Conservation (phyloP, 768 basidiomycete species). For the Lactarius tabidus region DNA sequence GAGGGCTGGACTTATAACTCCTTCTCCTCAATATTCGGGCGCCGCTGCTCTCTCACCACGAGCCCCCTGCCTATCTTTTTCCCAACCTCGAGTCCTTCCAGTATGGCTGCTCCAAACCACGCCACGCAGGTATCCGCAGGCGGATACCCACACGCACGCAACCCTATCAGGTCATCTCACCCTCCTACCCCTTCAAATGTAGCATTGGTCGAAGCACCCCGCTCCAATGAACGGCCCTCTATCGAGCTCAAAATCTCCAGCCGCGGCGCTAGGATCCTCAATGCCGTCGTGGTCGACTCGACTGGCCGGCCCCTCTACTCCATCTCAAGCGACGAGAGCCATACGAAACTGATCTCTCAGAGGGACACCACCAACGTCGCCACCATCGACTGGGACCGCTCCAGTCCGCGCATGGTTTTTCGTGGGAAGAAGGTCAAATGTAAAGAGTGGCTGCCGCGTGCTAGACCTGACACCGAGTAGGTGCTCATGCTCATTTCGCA, state of each 20-base stretch:
- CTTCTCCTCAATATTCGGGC: neutral
- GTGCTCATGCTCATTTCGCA: neutral
- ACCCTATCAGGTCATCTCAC: neutral
- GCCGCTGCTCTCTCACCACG: neutral
- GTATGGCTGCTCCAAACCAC: neutral
- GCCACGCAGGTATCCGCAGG: slow-evolving; percentile 19
- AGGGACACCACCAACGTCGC: no score
- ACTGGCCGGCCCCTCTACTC: no score
- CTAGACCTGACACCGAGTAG: slow-evolving; percentile 17
- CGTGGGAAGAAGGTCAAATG: no score
- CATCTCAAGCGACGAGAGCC: no score
- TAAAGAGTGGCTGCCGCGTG: no score
- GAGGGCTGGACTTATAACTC: neutral
- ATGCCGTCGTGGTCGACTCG: neutral
- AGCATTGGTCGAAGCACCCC: no score
- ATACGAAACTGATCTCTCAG: no score
- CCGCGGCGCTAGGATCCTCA: slow-evolving; percentile 5
- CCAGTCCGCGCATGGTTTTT: no score
- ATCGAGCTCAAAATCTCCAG: slow-evolving; percentile 15
- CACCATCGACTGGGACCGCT: no score
- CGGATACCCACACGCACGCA: slow-evolving; percentile 5
- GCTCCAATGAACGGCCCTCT: neutral
- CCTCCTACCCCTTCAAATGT: slow-evolving; percentile 1
- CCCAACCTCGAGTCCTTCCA: neutral
- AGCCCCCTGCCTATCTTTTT: no score